Percentiles rank a stretch among this genome's conserved stretches.
Evolutionary conservation across 306 rosid species (phyloP).

Genomic region (Sphenostylis stenocarpa): DNA sequence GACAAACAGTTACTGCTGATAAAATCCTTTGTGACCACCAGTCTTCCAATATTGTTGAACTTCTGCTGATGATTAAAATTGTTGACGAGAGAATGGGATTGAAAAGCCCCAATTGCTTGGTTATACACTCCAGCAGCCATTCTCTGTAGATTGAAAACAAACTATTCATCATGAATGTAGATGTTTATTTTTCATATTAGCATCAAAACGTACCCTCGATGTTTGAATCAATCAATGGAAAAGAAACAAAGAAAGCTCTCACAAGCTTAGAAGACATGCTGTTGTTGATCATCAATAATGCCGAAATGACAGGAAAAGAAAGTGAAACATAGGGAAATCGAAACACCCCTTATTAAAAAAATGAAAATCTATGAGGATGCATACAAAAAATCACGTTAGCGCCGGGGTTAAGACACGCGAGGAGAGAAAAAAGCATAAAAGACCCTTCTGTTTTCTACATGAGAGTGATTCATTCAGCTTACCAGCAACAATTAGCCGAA

Average conservation of each 20-base stretch:
- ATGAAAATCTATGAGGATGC: conserved; percentile 12
- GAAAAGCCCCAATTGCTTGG: conserved; percentile 49
- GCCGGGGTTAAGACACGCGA: background rate
- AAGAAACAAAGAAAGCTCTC: background rate
- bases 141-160: conserved; percentile 47
- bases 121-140: conserved; percentile 67
- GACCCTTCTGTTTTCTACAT: background rate
- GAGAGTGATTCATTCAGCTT: background rate
- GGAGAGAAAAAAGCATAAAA: background rate
- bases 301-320: background rate
- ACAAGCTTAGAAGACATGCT: background rate
- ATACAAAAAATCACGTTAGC: background rate
- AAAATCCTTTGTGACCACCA: conserved; percentile 44
- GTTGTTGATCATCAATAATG: background rate
- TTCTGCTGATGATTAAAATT: conserved; percentile 37
- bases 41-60: conserved; percentile 39
- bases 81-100: conserved; percentile 27
- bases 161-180: conserved; percentile 13
- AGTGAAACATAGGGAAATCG: background rate
- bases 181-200: background rate
- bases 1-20: conserved; percentile 42
- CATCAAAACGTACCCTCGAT: background rate
- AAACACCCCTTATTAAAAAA: background rate
- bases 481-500: background rate
- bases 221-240: conserved; percentile 5